Evolutionary conservation across 768 basidiomycete species (phyloP).

Genomic region (Rhodocollybia butyracea): DNA sequence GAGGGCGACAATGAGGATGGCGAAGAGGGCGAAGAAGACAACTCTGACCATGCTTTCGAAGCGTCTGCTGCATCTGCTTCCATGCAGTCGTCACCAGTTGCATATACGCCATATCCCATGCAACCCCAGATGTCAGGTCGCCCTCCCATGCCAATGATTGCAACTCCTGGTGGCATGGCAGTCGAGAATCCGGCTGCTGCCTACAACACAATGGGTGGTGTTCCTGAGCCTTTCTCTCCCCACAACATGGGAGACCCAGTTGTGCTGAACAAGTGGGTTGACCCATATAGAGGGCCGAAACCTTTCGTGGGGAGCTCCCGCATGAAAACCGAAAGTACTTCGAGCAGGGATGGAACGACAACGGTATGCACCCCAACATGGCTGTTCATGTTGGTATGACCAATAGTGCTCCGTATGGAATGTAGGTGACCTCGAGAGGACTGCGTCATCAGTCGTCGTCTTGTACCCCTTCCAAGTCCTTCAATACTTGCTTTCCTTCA

Average conservation of each 20-base stretch:
- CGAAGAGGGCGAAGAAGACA: constrained; percentile 32
- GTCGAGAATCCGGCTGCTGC: constrained; percentile 46
- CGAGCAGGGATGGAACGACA: neutral
- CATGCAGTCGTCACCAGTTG: constrained; percentile 10
- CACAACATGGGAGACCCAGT: neutral
- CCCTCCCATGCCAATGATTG: constrained; percentile 42
- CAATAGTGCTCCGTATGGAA: neutral
- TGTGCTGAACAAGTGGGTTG: constrained; percentile 1
- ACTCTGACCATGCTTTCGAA: constrained; percentile 8
- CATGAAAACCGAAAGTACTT: neutral
- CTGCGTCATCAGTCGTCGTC: neutral
- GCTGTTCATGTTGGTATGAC: neutral
- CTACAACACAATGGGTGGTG: constrained; percentile 34
- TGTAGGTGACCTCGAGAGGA: neutral
- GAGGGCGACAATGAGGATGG: constrained; percentile 59
- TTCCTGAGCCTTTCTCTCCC: neutral
- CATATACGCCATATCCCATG: neutral
- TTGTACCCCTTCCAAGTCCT: too few species aligned
- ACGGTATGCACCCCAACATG: neutral
- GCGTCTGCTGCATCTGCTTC: constrained; percentile 13
- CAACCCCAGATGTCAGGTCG: constrained; percentile 18
- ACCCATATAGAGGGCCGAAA: neutral
- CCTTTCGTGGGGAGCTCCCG: too few species aligned
- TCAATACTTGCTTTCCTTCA: too few species aligned
- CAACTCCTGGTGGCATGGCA: constrained; percentile 37